phyloP scores from a whole-genome alignment of 2,329 filamentous ascomycete species.

The Alternaria arbusti region DNA sequence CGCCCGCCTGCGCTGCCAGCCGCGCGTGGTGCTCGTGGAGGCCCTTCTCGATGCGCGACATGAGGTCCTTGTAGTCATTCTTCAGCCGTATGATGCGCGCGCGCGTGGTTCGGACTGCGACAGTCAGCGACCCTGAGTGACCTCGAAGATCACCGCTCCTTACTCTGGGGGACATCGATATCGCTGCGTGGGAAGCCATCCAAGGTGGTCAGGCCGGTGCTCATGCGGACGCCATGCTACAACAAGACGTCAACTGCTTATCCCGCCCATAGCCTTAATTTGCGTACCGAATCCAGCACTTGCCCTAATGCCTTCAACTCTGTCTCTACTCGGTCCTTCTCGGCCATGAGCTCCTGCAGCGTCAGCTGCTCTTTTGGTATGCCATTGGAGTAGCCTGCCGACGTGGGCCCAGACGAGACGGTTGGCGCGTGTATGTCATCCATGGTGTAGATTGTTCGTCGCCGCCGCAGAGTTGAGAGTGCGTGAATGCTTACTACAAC shows the following conservation, averaged over 20 bases:
- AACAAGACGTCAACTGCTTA: conserved; percentile 22
- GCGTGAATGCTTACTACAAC: neutral
- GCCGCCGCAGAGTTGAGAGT: neutral
- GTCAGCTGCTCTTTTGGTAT: conserved; percentile 67
- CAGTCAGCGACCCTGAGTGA: conserved; percentile 74
- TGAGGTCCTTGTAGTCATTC: conserved; percentile 92
- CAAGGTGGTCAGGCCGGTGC: conserved; percentile 80
- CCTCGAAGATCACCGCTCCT: neutral
- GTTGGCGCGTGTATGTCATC: conserved; percentile 73
- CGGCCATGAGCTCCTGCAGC: conserved; percentile 78
- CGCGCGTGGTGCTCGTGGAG: conserved; percentile 92
- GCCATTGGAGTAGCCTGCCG: conserved; percentile 65
- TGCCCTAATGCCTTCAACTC: conserved; percentile 84
- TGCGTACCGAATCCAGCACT: conserved; percentile 83
- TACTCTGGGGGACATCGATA: conserved; percentile 94
- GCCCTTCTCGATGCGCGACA: conserved; percentile 80
- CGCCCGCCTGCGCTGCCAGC: conserved; percentile 55
- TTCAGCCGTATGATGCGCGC: conserved; percentile 85
- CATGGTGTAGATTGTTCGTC: conserved; percentile 55
- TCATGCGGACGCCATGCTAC: conserved; percentile 95
- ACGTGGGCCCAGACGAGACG: conserved; percentile 77
- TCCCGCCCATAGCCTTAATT: neutral
- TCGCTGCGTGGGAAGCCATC: conserved; percentile 94
- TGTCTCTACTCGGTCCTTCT: conserved; percentile 83
- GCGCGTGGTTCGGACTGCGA: conserved; percentile 87